These are phyloP conservation scores for Begonia fuchsioides DNA, from an alignment of 306 rosid species.

Conservation along the genomic window DNA sequence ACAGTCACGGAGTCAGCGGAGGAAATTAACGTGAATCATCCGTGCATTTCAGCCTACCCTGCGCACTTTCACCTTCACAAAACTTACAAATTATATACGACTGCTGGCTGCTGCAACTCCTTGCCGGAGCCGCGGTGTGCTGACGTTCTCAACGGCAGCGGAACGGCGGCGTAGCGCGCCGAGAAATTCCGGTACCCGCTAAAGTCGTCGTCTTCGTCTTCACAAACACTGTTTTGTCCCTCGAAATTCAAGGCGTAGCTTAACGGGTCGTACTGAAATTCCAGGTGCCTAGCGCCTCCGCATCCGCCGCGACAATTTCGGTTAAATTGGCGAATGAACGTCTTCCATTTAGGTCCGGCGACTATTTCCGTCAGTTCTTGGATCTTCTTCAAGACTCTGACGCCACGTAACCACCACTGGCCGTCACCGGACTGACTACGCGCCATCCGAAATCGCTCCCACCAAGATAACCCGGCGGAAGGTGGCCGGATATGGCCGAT, in stretches of 20 bases:
- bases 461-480: constrained; percentile 34
- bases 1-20: too few relatives aligned
- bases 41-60: constrained; percentile 9
- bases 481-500: constrained; percentile 28
- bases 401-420: constrained; percentile 59
- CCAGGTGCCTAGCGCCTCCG: constrained; percentile 23
- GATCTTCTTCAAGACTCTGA: constrained; percentile 43
- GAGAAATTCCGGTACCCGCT: constrained; percentile 49
- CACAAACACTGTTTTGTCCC: constrained; percentile 25
- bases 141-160: constrained; percentile 14
- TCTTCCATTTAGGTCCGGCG: constrained; percentile 95
- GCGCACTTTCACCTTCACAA: constrained; percentile 21
- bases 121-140: constrained; percentile 4
- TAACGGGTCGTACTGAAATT: constrained; percentile 68
- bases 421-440: constrained; percentile 15
- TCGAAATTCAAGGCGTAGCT: constrained; percentile 89
- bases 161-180: constrained; percentile 42
- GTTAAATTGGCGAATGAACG: constrained; percentile 67
- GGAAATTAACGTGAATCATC: constrained; percentile 13
- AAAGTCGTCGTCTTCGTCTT: constrained; percentile 20
- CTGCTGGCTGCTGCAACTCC: constrained; percentile 15
- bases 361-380: constrained; percentile 90
- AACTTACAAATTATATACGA: too few relatives aligned
- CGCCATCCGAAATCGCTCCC: constrained; percentile 42
- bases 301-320: constrained; percentile 24